Percentiles rank a stretch among this genome's conserved stretches.
phyloP scores from a whole-genome alignment of 192 early-diverging fungal species.

The Coemansia sp. region DNA sequence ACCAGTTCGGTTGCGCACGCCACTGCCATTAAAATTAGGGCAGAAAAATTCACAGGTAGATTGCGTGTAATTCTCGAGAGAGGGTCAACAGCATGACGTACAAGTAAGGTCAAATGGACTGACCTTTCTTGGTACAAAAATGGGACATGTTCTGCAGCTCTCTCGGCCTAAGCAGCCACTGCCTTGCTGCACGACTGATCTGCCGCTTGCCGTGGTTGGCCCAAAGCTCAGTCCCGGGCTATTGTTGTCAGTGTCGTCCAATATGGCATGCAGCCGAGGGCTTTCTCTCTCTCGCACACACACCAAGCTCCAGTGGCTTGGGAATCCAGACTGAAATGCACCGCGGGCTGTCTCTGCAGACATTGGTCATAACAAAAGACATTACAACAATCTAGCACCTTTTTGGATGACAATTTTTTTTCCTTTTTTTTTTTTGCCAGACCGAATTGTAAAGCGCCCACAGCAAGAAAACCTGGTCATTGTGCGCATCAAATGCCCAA shows the following conservation, averaged over 20 bases:
- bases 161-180: not conserved
- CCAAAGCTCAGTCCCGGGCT: not conserved
- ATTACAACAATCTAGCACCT: constrained; percentile 9
- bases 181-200: not conserved
- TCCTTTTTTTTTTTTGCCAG: not conserved
- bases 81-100: not conserved
- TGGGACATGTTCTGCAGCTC: not conserved
- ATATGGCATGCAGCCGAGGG: not conserved
- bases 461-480: constrained; percentile 6
- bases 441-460: not conserved
- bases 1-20: not conserved
- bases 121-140: not conserved
- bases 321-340: not conserved
- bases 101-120: not conserved
- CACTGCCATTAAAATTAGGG: constrained; percentile 8
- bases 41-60: not conserved
- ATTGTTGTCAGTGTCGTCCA: constrained; percentile 1
- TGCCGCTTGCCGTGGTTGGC: not conserved
- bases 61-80: not conserved
- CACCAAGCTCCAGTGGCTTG: not conserved
- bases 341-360: not conserved
- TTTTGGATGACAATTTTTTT: constrained; percentile 6
- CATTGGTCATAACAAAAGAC: not conserved
- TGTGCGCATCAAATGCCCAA: constrained; percentile 10
- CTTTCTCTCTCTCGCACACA: not conserved